Evolutionary conservation across 805 yeast species (phyloP).

Genomic region (Ogataea ramenticola): DNA sequence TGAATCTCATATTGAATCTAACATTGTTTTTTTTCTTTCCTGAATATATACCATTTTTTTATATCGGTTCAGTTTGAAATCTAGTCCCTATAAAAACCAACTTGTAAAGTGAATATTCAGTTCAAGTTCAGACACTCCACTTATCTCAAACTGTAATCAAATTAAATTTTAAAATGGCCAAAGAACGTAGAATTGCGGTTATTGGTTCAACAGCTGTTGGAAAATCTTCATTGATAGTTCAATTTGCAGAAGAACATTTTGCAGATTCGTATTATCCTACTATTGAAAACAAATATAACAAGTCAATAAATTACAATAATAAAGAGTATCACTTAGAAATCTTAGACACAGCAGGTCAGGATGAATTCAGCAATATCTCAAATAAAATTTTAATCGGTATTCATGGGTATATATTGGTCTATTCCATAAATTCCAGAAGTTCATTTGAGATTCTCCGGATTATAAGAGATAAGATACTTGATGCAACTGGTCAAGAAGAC

Average conservation of each 20-base stretch:
- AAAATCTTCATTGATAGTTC: constrained; percentile 76
- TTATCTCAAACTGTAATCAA: too few species aligned
- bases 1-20: too few species aligned
- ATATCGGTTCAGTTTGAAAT: too few species aligned
- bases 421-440: constrained; percentile 70
- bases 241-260: constrained; percentile 82
- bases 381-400: constrained; percentile 74
- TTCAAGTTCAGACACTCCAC: not conserved
- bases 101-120: too few species aligned
- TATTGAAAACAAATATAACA: constrained; percentile 77
- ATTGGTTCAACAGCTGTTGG: constrained; percentile 89
- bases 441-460: constrained; percentile 71
- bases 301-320: constrained; percentile 58
- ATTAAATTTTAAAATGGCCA: constrained; percentile 22
- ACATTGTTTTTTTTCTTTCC: too few species aligned
- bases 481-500: constrained; percentile 45
- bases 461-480: constrained; percentile 78
- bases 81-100: too few species aligned
- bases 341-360: constrained; percentile 91
- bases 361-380: constrained; percentile 74
- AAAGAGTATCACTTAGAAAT: constrained; percentile 78
- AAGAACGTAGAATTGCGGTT: constrained; percentile 72
- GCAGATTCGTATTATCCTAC: constrained; percentile 89
- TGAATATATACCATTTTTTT: too few species aligned
- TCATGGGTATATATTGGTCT: constrained; percentile 77